phyloP scores from a whole-genome alignment of 2,329 filamentous ascomycete species.

The Zymoseptoria ardabiliae region DNA sequence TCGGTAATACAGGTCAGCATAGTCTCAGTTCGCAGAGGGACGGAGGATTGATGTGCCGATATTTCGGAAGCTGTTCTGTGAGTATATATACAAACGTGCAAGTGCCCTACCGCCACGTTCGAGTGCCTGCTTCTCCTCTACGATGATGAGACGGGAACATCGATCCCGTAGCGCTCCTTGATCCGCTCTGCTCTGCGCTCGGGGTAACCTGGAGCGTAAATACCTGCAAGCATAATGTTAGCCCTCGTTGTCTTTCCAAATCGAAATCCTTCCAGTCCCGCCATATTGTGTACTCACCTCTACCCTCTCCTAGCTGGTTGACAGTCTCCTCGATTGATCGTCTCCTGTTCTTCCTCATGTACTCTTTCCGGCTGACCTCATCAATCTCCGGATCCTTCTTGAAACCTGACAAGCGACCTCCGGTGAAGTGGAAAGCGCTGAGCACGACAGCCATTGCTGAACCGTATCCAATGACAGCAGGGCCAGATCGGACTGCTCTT shows the following conservation, averaged over 20 bases:
- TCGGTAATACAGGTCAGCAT: no score
- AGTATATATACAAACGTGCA: not conserved
- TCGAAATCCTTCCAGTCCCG: not conserved
- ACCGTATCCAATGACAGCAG: constrained; percentile 63
- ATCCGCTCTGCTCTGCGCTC: constrained; percentile 75
- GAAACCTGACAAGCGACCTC: constrained; percentile 52
- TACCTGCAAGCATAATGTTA: constrained; percentile 48
- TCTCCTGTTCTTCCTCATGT: constrained; percentile 64
- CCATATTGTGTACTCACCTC: constrained; percentile 53
- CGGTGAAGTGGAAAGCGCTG: constrained; percentile 61
- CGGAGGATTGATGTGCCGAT: not conserved
- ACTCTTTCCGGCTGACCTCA: constrained; percentile 71
- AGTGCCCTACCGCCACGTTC: not conserved
- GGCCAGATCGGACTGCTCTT: constrained; percentile 49
- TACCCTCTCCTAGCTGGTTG: constrained; percentile 73
- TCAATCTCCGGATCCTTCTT: constrained; percentile 52
- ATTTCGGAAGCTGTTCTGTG: not conserved
- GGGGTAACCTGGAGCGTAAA: constrained; percentile 73
- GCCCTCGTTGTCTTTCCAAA: not conserved
- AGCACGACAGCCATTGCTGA: constrained; percentile 51
- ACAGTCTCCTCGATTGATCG: constrained; percentile 73
- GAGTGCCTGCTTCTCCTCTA: not conserved
- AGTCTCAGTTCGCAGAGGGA: no score
- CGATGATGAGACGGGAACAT: constrained; percentile 45
- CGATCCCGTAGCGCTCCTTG: constrained; percentile 80